Evolutionary conservation across 352 stramenopile genomes (phyloP), one percentile per base, ranked within the genome.

Genomic region (Phytophthora pisi): DNA sequence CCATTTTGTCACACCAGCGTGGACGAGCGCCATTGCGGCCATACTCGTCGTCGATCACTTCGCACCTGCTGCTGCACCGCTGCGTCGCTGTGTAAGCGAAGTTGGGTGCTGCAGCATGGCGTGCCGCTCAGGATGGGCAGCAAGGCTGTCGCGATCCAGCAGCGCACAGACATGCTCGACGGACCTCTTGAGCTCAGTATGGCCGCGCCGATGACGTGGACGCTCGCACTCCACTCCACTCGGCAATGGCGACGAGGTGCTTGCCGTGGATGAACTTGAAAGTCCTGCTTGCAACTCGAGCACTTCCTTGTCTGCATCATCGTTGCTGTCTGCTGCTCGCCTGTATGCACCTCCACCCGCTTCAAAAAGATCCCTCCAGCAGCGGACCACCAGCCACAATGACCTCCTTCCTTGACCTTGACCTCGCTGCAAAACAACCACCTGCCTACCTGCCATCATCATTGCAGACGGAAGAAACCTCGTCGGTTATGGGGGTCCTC

Each of bases 131-230:
- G 7, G 42, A 61, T 61, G 55, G 24, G 42, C 24, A 53, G 55
- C 53, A 36, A 60, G 30, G 18, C 53, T 4, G n/a, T 13, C 54
- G 15, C 55, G 9, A 40, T 40, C 34, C 28, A 31, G 28, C 28
- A 42, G 15, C 54, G 43, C n/a, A 52, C 55, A 61, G 40, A 51
- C 54, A 52, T 61, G 54, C 53, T 52, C 55, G 43, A 38, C 26
- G n/a, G 6, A 18, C 15, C 40, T 23, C 40, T 46, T 3, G 40
- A 16, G 15, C 40, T 46, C 40, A 46, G 40, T 23, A 46, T 46
- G 0, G 40, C 40, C 7, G 40, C 40, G 28, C 24, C 52, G 36
- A 34, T 36, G 52, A 53, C 55, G 40, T 53, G 55, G 55, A 28
- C 24, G 18, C 26, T 46, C 40, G 40, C 20, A 20, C 6, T 10